A percentile compares a stretch with the other conserved stretches of the same genome.
These are phyloP conservation scores for Pezicula carpinea DNA, from an alignment of 2,329 filamentous ascomycete genomes.

Conservation along the genomic window DNA sequence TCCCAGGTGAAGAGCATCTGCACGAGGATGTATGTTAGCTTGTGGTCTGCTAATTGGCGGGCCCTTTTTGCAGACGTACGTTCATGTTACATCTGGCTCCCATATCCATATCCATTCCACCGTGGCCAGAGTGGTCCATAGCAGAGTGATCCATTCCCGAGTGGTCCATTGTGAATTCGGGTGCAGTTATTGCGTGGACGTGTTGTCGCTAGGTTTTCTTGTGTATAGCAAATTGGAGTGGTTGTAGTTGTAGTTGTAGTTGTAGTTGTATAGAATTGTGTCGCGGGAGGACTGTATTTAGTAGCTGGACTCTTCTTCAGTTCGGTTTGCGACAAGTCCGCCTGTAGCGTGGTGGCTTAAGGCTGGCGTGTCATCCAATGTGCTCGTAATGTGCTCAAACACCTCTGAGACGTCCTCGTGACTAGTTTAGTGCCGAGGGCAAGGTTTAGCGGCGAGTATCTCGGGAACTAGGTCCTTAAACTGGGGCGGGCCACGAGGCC, in stretches of 20 bases:
- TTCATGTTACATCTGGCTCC: slow-evolving; percentile 82
- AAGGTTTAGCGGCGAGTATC: too few relatives aligned
- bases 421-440: not conserved
- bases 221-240: slow-evolving; percentile 14
- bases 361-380: not conserved
- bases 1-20: slow-evolving; percentile 99
- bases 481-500: too few relatives aligned
- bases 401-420: not conserved
- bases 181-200: slow-evolving; percentile 5
- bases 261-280: not conserved
- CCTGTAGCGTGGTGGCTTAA: not conserved
- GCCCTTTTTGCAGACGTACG: slow-evolving; percentile 45
- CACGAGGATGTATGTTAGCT: not conserved
- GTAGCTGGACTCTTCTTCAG: too few relatives aligned
- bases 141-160: slow-evolving; percentile 40
- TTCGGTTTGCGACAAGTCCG: too few relatives aligned
- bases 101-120: slow-evolving; percentile 53
- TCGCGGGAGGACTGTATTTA: too few relatives aligned
- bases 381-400: not conserved
- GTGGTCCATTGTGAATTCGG: slow-evolving; percentile 36
- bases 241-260: not conserved
- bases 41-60: not conserved
- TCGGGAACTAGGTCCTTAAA: too few relatives aligned
- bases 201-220: too few relatives aligned
- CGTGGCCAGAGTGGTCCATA: slow-evolving; percentile 55